These are phyloP conservation scores for Moelleriella libera DNA, from an alignment of 2,329 filamentous ascomycete genomes.

Conservation along the genomic window DNA sequence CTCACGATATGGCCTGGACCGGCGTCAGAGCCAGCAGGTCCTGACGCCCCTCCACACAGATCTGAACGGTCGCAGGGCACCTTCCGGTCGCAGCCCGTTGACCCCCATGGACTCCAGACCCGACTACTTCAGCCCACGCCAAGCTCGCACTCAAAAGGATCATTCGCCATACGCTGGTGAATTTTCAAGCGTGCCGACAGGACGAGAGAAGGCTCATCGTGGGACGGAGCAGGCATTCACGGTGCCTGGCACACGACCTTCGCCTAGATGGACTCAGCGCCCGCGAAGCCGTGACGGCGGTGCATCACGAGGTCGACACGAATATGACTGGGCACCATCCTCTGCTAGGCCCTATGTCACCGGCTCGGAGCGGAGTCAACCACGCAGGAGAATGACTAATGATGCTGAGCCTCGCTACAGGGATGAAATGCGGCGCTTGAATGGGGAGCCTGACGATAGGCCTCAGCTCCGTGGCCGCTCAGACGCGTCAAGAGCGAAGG, in stretches of 20 bases:
- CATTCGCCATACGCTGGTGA: slow-evolving; percentile 26
- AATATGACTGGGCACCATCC: slow-evolving; percentile 13
- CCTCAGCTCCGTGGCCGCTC: slow-evolving; percentile 13
- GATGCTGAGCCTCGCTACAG: slow-evolving; percentile 16
- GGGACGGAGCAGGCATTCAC: slow-evolving; percentile 6
- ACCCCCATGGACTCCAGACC: slow-evolving; percentile 16
- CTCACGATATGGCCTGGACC: slow-evolving; percentile 10
- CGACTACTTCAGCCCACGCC: slow-evolving; percentile 17
- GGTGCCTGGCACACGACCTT: slow-evolving; percentile 19
- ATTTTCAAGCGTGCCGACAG: slow-evolving; percentile 23
- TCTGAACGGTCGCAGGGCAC: slow-evolving; percentile 11
- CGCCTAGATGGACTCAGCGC: slow-evolving; percentile 15
- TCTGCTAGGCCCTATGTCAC: slow-evolving; percentile 13
- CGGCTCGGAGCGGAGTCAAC: slow-evolving; percentile 12
- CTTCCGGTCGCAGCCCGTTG: slow-evolving; percentile 19
- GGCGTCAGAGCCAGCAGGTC: slow-evolving; percentile 20
- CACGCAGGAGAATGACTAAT: slow-evolving; percentile 15
- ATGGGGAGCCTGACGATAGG: slow-evolving; percentile 15
- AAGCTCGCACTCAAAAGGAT: slow-evolving; percentile 16
- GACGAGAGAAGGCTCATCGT: slow-evolving; percentile 29
- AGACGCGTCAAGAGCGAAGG: slow-evolving; percentile 9
- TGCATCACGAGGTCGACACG: slow-evolving; percentile 10
- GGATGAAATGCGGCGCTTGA: slow-evolving; percentile 8
- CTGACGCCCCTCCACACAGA: slow-evolving; percentile 31
- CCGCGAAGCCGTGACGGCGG: slow-evolving; percentile 13